These are phyloP conservation scores for Byssothecium circinans DNA, from an alignment of 2,329 filamentous ascomycete species.

Conservation along the genomic window DNA sequence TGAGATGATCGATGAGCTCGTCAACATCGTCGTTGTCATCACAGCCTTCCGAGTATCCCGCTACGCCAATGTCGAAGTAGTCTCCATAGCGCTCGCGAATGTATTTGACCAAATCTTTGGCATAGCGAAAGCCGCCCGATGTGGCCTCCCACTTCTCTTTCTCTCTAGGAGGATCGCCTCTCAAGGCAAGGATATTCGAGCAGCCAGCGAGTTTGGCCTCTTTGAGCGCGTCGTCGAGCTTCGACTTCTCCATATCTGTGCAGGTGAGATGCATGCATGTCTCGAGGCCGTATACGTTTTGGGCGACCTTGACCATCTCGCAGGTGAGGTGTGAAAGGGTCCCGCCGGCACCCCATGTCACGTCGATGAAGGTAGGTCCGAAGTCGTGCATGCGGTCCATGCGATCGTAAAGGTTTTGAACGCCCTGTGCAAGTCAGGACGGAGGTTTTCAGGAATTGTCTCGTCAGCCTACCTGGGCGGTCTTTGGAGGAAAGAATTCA, in stretches of 20 bases:
- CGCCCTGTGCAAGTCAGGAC: conserved; percentile 58
- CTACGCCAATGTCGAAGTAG: conserved; percentile 97
- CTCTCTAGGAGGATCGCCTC: conserved; percentile 91
- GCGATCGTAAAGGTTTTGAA: conserved; percentile 98
- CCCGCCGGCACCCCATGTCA: conserved; percentile 97
- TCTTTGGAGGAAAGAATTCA: conserved; percentile 99
- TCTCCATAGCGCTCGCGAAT: conserved; percentile 78
- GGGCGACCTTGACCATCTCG: conserved; percentile 96
- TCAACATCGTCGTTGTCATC: conserved; percentile 92
- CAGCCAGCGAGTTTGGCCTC: conserved; percentile 93
- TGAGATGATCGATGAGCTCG: conserved; percentile 82
- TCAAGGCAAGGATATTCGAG: conserved; percentile 92
- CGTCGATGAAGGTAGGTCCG: conserved; percentile 93
- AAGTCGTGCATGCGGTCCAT: conserved; percentile 99
- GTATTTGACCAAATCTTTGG: conserved; percentile 84
- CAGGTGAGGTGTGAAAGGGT: conserved; percentile 88
- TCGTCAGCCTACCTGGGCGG: conserved; percentile 63
- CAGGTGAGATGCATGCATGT: conserved; percentile 99
- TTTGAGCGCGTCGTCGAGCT: conserved; percentile 84
- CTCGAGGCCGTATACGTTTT: conserved; percentile 92
- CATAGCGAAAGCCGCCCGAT: conserved; percentile 86
- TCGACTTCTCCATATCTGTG: conserved; percentile 93
- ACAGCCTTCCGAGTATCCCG: conserved; percentile 92
- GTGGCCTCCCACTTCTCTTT: conserved; percentile 90
- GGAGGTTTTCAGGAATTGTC: background rate